Conservation (phyloP, 352 stramenopile genomes). For the Pythium pyrilobum region DNA sequence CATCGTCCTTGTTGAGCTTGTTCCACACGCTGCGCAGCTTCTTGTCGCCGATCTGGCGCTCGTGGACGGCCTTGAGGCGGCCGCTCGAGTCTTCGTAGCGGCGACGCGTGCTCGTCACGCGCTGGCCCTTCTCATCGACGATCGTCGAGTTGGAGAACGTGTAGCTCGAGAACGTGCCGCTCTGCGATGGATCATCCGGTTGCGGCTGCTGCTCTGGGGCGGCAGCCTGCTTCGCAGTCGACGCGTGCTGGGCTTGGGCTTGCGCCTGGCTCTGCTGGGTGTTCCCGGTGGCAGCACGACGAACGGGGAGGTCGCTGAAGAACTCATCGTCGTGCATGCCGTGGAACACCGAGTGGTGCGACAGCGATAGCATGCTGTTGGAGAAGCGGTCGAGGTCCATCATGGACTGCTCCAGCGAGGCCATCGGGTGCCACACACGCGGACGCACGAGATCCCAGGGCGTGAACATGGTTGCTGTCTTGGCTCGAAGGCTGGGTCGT, state of each 20-base stretch:
- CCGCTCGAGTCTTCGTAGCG: slow-evolving; percentile 63
- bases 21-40: slow-evolving; percentile 51
- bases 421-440: slow-evolving; percentile 42
- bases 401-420: slow-evolving; percentile 46
- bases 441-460: slow-evolving; percentile 45
- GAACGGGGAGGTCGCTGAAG: slow-evolving; percentile 30
- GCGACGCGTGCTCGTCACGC: slow-evolving; percentile 50
- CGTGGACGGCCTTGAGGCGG: slow-evolving; percentile 57
- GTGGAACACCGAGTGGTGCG: not conserved
- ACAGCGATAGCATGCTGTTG: slow-evolving; percentile 18
- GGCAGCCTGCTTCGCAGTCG: no score
- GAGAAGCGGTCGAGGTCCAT: slow-evolving; percentile 38
- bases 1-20: slow-evolving; percentile 29
- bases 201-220: no score
- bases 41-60: slow-evolving; percentile 35
- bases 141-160: slow-evolving; percentile 35
- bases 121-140: slow-evolving; percentile 36
- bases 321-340: slow-evolving; percentile 28
- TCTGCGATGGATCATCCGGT: not conserved
- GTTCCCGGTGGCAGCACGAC: slow-evolving; percentile 13
- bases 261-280: not conserved
- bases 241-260: not conserved
- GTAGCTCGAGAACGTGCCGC: slow-evolving; percentile 27
- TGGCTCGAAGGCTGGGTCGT: no score
- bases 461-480: slow-evolving; percentile 28